A percentile compares a stretch with the other conserved stretches of the same genome.
Evolutionary conservation across 2,329 filamentous ascomycete genomes (phyloP).

Genomic region (Exophiala dermatitidis): DNA sequence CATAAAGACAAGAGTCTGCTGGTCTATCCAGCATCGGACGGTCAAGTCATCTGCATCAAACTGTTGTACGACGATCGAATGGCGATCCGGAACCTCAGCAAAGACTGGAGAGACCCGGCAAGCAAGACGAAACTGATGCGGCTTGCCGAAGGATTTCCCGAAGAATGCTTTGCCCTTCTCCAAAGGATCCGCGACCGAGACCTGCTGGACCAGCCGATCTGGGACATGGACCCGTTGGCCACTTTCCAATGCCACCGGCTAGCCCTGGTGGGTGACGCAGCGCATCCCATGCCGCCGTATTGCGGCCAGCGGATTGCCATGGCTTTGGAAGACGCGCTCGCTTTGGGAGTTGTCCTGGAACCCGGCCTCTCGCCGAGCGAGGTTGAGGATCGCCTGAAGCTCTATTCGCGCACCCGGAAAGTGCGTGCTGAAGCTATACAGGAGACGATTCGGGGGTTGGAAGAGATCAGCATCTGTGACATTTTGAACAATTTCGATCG

Average conservation of each 20-base stretch:
- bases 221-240: conserved; percentile 55
- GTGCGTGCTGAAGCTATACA: conserved; percentile 53
- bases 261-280: conserved; percentile 37
- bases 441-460: conserved; percentile 44
- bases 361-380: conserved; percentile 39
- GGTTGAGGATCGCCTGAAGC: conserved; percentile 48
- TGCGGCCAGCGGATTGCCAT: conserved; percentile 21
- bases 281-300: conserved; percentile 22
- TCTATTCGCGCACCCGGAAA: conserved; percentile 54
- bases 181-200: conserved; percentile 1
- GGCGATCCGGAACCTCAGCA: conserved; percentile 9
- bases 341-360: conserved; percentile 51
- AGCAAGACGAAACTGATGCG: conserved; percentile 12
- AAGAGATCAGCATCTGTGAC: conserved; percentile 7
- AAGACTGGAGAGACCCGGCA: conserved; percentile 14
- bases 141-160: conserved; percentile 4
- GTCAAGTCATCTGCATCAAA: conserved; percentile 8
- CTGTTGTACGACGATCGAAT: conserved; percentile 10
- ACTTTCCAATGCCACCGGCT: conserved; percentile 49
- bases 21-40: conserved; percentile 5
- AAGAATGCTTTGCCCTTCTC: conserved; percentile 10
- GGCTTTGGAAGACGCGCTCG: conserved; percentile 34
- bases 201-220: conserved; percentile 37
- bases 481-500: conserved; percentile 3
- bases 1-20: conserved; percentile 5